Evolutionary conservation across 345 rosid genomes (phyloP).

Genomic region (Angophora floribunda): DNA sequence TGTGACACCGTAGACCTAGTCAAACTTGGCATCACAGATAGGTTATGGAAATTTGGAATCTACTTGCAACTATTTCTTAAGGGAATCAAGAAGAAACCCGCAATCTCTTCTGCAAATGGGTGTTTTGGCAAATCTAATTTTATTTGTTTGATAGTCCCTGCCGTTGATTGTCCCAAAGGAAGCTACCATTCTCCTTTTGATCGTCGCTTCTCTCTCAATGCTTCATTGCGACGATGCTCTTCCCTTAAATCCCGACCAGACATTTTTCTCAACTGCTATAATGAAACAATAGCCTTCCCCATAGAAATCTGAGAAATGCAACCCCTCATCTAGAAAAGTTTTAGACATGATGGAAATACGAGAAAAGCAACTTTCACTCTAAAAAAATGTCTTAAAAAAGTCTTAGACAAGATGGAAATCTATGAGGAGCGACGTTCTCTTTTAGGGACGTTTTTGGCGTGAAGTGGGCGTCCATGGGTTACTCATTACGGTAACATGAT

Average conservation of each 20-base stretch:
- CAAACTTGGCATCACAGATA: not conserved
- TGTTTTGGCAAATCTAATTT: not conserved
- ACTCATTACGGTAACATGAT: not conserved
- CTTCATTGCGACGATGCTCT: not conserved
- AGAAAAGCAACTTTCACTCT: not conserved
- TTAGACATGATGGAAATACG: not conserved
- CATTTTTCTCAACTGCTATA: not conserved
- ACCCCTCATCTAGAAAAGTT: not conserved
- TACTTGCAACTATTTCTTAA: not conserved
- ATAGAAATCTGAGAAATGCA: not conserved
- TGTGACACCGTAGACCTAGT: not conserved
- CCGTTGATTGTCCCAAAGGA: not conserved
- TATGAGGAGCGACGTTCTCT: not conserved
- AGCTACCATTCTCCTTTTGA: not conserved
- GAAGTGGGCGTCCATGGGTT: not conserved
- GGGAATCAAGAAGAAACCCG: not conserved
- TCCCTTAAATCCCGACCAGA: not conserved
- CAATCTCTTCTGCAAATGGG: not conserved
- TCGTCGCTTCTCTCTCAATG: rapidly evolving
- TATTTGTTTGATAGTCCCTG: not conserved
- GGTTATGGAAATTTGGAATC: not conserved
- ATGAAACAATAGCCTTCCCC: not conserved
- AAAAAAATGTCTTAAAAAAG: not conserved
- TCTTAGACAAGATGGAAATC: not conserved
- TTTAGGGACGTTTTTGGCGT: not conserved